Base-by-base conservation (phyloP, 495 filamentous ascomycete genomes). In the Penicillium lagena region DNA sequence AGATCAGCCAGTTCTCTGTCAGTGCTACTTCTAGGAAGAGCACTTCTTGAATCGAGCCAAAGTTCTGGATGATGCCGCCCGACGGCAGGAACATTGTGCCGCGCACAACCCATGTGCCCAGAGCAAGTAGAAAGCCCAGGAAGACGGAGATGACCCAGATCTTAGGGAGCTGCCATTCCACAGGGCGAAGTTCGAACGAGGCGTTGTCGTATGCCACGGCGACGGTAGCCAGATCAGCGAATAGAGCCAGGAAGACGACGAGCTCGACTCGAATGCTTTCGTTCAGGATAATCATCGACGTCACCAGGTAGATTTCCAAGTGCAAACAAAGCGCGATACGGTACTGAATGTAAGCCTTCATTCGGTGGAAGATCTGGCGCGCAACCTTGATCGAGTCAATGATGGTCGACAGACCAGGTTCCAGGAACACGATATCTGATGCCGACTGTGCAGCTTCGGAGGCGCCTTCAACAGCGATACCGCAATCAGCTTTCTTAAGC, bases 401-500 rank as follows among this genome's bases (percentile, higher is more conserved):
- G 44, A 87, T 87, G 3, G 83, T 87, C 46, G 75, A 80, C n/a
- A 87, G 68, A 56, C 83, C 83, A 6, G 82, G 83, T 34, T 83
- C 83, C 42, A 87, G 73, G 68, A 87, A 87, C 42, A 87, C 83
- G 45, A 87, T 87, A 67, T 87, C 83, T 17, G 83, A 79, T 37
- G 83, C 83, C 22, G 83, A 81, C 60, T 86, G 83, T 13, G 83
- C 83, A 43, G 83, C 83, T 71, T 86, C 81, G 7, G 82, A 81
- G 28, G 83, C 79, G 56, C 83, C 83, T 68, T 87, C 83, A 39
- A 87, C 83, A 33, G 83, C 83, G 51, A 87, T 87, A 69, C 70
- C 70, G 42, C 72, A 76, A 72, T 96, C 90, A 13, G 90, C 90
- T 73, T 94, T 95, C 76, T 96, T 96, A 43, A 96, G 74, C 32